phyloP scores from a whole-genome alignment of 495 filamentous ascomycete genomes.

The Viridothelium virens region DNA sequence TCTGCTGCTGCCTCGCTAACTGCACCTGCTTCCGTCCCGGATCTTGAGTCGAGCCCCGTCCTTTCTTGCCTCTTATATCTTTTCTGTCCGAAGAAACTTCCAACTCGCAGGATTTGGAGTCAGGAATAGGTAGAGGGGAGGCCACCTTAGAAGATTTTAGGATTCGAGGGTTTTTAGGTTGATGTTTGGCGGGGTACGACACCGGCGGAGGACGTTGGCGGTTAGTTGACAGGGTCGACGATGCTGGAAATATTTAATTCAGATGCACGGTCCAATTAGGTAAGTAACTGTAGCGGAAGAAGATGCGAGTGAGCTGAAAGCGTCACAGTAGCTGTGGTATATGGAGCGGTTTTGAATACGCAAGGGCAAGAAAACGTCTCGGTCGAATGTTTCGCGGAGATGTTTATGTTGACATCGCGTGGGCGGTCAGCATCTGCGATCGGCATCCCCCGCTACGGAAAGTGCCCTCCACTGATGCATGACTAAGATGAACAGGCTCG shows the following conservation, averaged over 20 bases:
- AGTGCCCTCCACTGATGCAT: not conserved
- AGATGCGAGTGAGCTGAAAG: not conserved
- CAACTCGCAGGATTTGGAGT: no score
- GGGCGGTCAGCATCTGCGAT: slow-evolving; percentile 8
- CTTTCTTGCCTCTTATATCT: no score
- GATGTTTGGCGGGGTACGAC: not conserved
- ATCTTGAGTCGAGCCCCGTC: no score
- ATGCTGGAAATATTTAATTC: no score
- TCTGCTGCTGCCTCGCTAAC: not conserved
- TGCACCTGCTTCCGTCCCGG: no score
- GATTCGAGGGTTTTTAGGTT: not conserved
- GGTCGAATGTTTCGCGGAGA: slow-evolving; percentile 7
- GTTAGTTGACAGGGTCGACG: not conserved
- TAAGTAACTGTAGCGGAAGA: not conserved
- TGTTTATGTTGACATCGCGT: slow-evolving; percentile 4
- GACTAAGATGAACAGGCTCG: slow-evolving; percentile 3
- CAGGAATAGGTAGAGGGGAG: no score
- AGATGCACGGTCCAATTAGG: no score
- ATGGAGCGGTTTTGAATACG: not conserved
- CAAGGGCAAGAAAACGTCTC: not conserved
- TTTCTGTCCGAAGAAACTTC: no score
- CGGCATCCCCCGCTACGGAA: not conserved
- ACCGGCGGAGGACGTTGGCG: not conserved
- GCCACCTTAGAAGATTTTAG: not conserved
- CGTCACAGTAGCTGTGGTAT: not conserved